Conservation (phyloP, 108 stramenopile genomes). For the Aurantiochytrium sp. region DNA sequence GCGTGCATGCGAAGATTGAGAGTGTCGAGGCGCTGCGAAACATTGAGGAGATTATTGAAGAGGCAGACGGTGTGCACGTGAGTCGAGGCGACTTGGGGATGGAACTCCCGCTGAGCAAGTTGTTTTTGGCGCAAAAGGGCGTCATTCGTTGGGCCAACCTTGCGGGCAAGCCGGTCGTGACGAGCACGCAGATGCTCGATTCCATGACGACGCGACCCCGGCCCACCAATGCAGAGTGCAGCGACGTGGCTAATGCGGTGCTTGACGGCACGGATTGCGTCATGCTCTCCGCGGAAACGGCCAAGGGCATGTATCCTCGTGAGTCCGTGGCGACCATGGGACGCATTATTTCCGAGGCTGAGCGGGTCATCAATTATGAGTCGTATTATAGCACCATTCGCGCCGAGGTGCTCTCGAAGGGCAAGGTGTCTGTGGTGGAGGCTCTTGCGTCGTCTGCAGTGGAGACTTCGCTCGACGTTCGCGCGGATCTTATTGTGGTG, state of each 20-base stretch:
- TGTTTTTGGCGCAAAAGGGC: slow-evolving; percentile 52
- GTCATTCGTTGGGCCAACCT: slow-evolving; percentile 40
- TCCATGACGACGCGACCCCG: slow-evolving; percentile 95
- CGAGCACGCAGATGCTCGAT: slow-evolving; percentile 97
- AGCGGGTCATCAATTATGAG: slow-evolving; percentile 44
- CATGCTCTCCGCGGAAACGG: slow-evolving; percentile 94
- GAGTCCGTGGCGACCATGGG: slow-evolving; percentile 88
- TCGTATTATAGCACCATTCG: background rate
- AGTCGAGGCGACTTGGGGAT: slow-evolving; percentile 37
- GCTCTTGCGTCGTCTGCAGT: slow-evolving; percentile 94
- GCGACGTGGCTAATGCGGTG: slow-evolving; percentile 96
- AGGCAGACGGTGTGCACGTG: slow-evolving; percentile 32
- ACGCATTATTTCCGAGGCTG: slow-evolving; percentile 82
- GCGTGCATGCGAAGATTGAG: slow-evolving; percentile 39
- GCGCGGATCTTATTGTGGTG: slow-evolving; percentile 81
- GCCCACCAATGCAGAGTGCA: slow-evolving; percentile 96
- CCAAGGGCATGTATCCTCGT: slow-evolving; percentile 77
- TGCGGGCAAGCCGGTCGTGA: slow-evolving; percentile 62
- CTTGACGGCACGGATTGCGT: slow-evolving; percentile 96
- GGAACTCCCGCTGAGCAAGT: slow-evolving; percentile 34
- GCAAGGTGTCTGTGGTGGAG: slow-evolving; percentile 43
- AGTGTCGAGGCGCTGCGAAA: slow-evolving; percentile 27
- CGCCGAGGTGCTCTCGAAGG: background rate
- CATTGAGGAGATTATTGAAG: slow-evolving; percentile 21
- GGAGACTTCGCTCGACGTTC: slow-evolving; percentile 86